A percentile compares a stretch with the other conserved stretches of the same genome.
Conservation (phyloP, 2,329 filamentous ascomycete species). For the Trichocomaceae sp. region DNA sequence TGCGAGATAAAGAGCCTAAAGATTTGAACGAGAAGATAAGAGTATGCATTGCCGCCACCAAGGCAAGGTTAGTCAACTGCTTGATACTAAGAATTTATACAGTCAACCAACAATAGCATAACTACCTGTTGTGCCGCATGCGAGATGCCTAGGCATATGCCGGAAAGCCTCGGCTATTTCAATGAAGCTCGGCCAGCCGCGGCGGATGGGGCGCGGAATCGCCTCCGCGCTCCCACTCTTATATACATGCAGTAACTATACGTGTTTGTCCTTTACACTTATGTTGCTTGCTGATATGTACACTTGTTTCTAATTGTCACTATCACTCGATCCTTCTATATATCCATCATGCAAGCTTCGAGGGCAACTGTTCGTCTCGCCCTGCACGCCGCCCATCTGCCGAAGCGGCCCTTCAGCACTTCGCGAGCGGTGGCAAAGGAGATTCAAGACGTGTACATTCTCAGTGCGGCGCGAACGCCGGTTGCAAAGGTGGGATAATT, state of each 20-base stretch:
- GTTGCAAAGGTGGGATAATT: conserved; percentile 63
- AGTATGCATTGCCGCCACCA: conserved; percentile 11
- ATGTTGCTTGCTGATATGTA: no score
- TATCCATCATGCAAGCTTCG: conserved; percentile 19
- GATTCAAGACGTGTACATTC: conserved; percentile 85
- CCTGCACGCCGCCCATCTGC: conserved; percentile 39
- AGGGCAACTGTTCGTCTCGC: conserved; percentile 23
- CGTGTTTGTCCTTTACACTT: background rate
- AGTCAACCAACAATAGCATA: no score
- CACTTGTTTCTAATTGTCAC: background rate
- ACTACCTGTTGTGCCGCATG: no score
- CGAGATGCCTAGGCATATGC: background rate
- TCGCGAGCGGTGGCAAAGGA: conserved; percentile 51
- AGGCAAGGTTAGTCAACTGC: conserved; percentile 6
- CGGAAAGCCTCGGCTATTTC: conserved; percentile 24
- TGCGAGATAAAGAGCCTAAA: conserved; percentile 5
- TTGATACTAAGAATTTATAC: no score
- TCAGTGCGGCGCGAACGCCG: conserved; percentile 83
- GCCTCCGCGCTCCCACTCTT: background rate
- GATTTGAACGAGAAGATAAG: conserved; percentile 4
- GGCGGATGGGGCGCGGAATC: conserved; percentile 14
- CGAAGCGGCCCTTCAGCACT: conserved; percentile 48
- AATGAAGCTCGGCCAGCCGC: conserved; percentile 22
- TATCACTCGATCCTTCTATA: background rate
- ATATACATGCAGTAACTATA: no score